Conservation (phyloP, 2,329 filamentous ascomycete species). For the Phialophora expanda region DNA sequence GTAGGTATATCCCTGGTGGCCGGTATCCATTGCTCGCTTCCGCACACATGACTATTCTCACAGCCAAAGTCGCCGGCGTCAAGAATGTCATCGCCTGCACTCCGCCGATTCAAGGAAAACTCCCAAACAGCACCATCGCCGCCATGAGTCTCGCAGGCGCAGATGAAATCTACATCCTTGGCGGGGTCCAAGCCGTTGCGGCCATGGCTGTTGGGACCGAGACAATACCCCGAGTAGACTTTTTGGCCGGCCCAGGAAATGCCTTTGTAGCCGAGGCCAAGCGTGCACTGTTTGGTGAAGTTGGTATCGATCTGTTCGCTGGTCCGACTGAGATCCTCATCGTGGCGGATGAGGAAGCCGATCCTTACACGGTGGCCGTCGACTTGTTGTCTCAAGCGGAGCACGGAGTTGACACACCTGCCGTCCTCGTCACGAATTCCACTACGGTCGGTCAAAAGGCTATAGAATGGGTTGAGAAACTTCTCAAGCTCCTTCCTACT, state of each 20-base stretch:
- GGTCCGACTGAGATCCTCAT: constrained; percentile 61
- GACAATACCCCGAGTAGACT: constrained; percentile 56
- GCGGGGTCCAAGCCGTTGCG: constrained; percentile 59
- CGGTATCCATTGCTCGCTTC: constrained; percentile 60
- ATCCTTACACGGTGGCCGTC: constrained; percentile 54
- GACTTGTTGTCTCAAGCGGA: constrained; percentile 58
- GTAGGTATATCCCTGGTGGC: constrained; percentile 56
- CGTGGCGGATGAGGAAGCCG: constrained; percentile 55
- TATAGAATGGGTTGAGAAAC: constrained; percentile 47
- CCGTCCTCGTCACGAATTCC: constrained; percentile 57
- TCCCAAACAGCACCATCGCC: constrained; percentile 57
- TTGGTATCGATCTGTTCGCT: constrained; percentile 61
- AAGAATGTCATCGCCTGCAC: constrained; percentile 58
- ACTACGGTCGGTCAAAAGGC: constrained; percentile 48
- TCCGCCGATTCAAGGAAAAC: constrained; percentile 56
- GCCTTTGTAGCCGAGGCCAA: constrained; percentile 62
- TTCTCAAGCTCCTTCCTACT: constrained; percentile 52
- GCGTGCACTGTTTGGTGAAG: constrained; percentile 58
- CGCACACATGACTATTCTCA: constrained; percentile 62
- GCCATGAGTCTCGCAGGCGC: constrained; percentile 58
- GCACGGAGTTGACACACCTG: constrained; percentile 59
- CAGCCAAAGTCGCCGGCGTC: constrained; percentile 61
- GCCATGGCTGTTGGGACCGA: constrained; percentile 60
- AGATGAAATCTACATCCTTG: constrained; percentile 58
- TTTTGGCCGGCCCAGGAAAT: constrained; percentile 61